Conservation (phyloP, 2,329 filamentous ascomycete species). For the Paracorniculantispora psalliotae region DNA sequence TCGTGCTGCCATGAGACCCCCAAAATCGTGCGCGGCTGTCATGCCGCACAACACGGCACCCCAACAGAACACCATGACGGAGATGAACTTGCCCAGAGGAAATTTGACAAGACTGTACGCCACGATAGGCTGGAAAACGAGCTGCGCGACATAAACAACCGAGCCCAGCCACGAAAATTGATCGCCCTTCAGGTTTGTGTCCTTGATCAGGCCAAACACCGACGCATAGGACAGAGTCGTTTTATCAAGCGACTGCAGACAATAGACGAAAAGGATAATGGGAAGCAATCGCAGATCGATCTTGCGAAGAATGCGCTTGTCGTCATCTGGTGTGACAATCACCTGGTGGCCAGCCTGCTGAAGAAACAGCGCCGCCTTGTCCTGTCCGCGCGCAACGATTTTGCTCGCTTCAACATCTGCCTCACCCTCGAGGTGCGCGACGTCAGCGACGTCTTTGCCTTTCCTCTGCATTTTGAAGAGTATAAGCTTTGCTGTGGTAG, state of each 20-base stretch:
- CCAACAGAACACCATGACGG: constrained; percentile 47
- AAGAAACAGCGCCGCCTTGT: constrained; percentile 47
- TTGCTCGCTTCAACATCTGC: constrained; percentile 7
- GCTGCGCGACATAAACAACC: constrained; percentile 30
- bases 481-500: no score
- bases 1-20: constrained; percentile 39
- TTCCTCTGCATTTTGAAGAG: background rate
- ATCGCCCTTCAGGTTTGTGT: constrained; percentile 41
- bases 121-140: constrained; percentile 46
- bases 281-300: constrained; percentile 48
- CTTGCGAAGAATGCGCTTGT: constrained; percentile 39
- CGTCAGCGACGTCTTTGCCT: background rate
- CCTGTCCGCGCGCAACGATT: constrained; percentile 19
- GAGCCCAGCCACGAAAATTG: constrained; percentile 62
- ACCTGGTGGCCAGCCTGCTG: constrained; percentile 40
- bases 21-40: constrained; percentile 44
- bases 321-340: constrained; percentile 46
- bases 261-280: constrained; percentile 50
- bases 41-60: constrained; percentile 48
- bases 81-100: constrained; percentile 51
- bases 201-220: constrained; percentile 56
- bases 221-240: constrained; percentile 51
- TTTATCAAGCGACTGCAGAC: constrained; percentile 26
- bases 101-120: constrained; percentile 51
- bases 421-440: constrained; percentile 1